These are phyloP conservation scores for Lathyrus tuberosus DNA, from an alignment of 306 rosid species.

Conservation along the genomic window DNA sequence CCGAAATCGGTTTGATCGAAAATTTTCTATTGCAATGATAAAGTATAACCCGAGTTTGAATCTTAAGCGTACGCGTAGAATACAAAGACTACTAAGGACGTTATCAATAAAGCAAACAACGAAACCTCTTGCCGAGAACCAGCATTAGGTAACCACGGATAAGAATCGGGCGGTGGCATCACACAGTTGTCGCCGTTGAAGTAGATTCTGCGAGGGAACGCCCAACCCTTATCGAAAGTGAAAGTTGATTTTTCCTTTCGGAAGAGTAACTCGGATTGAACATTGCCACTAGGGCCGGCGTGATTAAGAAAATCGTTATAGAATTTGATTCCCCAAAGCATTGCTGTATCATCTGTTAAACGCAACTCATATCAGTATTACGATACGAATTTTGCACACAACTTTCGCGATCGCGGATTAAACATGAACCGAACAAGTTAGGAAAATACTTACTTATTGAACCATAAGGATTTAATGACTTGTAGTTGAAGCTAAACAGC, in stretches of 20 bases:
- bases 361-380: constrained; percentile 27
- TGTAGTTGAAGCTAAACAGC: constrained; percentile 77
- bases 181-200: constrained; percentile 91
- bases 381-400: background rate
- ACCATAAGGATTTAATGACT: constrained; percentile 73
- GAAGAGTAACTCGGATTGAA: constrained; percentile 86
- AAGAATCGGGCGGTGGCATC: constrained; percentile 90
- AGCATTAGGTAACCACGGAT: constrained; percentile 72
- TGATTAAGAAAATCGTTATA: constrained; percentile 80
- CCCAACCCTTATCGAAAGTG: constrained; percentile 90
- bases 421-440: constrained; percentile 15
- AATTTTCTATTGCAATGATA: constrained; percentile 27
- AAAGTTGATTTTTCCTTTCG: constrained; percentile 64
- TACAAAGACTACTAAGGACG: constrained; percentile 48
- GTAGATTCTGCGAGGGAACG: constrained; percentile 79
- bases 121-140: constrained; percentile 50
- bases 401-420: background rate
- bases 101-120: constrained; percentile 45
- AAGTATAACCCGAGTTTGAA: constrained; percentile 15
- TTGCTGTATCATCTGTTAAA: constrained; percentile 83
- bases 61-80: constrained; percentile 39
- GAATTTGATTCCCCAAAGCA: constrained; percentile 90
- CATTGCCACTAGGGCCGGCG: constrained; percentile 84
- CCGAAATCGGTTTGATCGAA: constrained; percentile 15
- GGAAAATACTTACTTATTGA: constrained; percentile 60